Evolutionary conservation across 1,284 basidiomycete genomes (phyloP), one percentile per base, ranked within the genome.

Genomic region (Apiotrichum veenhuisii): DNA sequence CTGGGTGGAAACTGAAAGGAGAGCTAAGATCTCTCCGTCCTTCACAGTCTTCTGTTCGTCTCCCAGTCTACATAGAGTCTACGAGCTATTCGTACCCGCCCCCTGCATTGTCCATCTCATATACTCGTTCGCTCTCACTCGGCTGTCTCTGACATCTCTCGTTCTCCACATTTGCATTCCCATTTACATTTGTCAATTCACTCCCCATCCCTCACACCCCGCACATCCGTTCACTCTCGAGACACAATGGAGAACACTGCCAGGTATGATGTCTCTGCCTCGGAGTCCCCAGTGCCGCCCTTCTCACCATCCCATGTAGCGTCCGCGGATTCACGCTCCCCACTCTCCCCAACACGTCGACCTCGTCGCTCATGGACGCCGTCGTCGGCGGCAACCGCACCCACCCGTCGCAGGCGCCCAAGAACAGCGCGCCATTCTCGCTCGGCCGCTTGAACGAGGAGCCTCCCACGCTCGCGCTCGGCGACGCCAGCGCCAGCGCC

Each of bases 301-400:
- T n/a, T 3, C 30, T 23, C 4, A 34, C 30, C 2, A 14, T 7
- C 43, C n/a, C n/a, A n/a, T n/a, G 18, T 36, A 49, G 36, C 48
- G 18, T 49, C 4, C 49, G 36, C 43, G 50, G 47, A 36, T 59
- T 57, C 55, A 41, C 48, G 36, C 57, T 62, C 25, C 62, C 62
- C 12, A 37, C 46, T 22, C 53, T 63, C 47, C 50, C 59, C 47
- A 67, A 66, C 58, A 47, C 50, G 20, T 70, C 68, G 15, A 61
- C 66, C 25, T 66, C 67, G 23, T 62, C 58, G 33, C 64, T 74
- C 25, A 63, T 74, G 53, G 72, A 74, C 57, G 72, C 72, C 25
- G 69, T 74, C 34, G 64, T 74, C 36, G 72, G 72, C 40, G 58
- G 57, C 34, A 34, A 45, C 27, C 18, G n/a, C 20, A 14, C 42